phyloP scores from a whole-genome alignment of 1,139 yeast species.

The Arxiozyma slooffiae region DNA sequence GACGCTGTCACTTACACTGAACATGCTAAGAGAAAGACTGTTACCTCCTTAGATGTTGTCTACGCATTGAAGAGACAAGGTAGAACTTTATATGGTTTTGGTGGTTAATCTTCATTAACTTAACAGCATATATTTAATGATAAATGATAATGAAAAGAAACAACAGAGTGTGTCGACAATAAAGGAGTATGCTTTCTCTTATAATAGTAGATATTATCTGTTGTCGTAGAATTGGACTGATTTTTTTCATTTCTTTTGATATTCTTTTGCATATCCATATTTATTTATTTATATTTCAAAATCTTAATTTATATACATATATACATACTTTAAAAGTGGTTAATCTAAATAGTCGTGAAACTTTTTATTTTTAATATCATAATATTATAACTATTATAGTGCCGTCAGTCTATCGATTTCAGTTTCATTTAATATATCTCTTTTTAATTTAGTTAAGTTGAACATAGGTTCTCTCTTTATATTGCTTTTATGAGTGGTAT shows the following conservation, averaged over 20 bases:
- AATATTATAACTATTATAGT: background rate
- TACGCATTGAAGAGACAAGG: constrained; percentile 99
- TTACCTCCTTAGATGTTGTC: constrained; percentile 95
- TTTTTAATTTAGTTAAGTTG: constrained; percentile 1
- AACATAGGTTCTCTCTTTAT: constrained; percentile 4
- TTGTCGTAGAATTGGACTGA: background rate
- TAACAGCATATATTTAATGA: background rate
- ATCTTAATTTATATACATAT: background rate
- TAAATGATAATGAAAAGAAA: background rate
- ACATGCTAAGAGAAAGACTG: constrained; percentile 99
- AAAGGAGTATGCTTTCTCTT: no score
- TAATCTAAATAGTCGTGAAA: background rate
- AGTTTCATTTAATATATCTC: constrained; percentile 2
- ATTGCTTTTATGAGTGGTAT: constrained; percentile 8
- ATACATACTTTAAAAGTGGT: background rate
- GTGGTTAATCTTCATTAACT: constrained; percentile 55
- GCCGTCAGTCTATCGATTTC: background rate
- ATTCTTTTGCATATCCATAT: constrained; percentile 2
- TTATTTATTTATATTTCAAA: background rate
- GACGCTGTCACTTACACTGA: constrained; percentile 99
- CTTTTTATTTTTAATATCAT: background rate
- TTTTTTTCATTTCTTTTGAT: constrained; percentile 1
- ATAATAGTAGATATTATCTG: background rate
- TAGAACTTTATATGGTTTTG: constrained; percentile 99
- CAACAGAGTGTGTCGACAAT: no score